These are phyloP conservation scores for Draba incana DNA, from an alignment of 345 rosid species.

Conservation along the genomic window DNA sequence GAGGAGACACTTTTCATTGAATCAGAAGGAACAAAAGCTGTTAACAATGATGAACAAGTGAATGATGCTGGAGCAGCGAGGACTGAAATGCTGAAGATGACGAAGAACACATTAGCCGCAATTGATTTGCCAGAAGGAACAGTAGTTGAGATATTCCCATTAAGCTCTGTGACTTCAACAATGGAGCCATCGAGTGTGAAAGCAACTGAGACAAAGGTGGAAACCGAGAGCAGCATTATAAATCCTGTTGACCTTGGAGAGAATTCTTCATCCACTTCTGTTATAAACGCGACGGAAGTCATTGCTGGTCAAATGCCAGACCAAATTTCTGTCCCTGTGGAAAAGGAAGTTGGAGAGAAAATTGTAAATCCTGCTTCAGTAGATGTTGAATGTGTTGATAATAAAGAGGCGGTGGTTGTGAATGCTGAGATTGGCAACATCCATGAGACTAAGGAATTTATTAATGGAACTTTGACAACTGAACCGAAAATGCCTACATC, in stretches of 20 bases:
- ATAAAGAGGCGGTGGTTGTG: slow-evolving; percentile 22
- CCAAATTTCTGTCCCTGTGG: slow-evolving; percentile 5
- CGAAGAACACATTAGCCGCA: slow-evolving; percentile 10
- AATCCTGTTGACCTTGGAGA: slow-evolving; percentile 23
- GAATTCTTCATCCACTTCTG: slow-evolving; percentile 21
- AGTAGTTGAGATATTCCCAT: slow-evolving; percentile 60
- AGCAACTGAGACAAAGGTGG: slow-evolving; percentile 21
- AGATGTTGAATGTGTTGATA: slow-evolving; percentile 22
- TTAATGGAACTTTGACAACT: slow-evolving; percentile 32
- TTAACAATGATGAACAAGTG: slow-evolving; percentile 34
- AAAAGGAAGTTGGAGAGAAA: slow-evolving; percentile 24
- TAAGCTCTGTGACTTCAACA: slow-evolving; percentile 43
- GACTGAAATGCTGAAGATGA: slow-evolving; percentile 25
- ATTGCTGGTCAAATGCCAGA: slow-evolving; percentile 27
- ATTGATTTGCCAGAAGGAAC: slow-evolving; percentile 35
- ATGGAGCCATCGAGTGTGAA: slow-evolving; percentile 34
- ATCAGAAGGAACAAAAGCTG: slow-evolving; percentile 9
- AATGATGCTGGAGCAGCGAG: slow-evolving; percentile 14
- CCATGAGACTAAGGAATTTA: slow-evolving; percentile 29
- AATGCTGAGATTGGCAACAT: slow-evolving; percentile 12
- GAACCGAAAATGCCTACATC: slow-evolving; percentile 20
- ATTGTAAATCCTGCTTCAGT: slow-evolving; percentile 28
- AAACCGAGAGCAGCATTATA: slow-evolving; percentile 11
- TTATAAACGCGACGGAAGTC: slow-evolving; percentile 24
- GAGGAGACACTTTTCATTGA: slow-evolving; percentile 19